Evolutionary conservation across 2,329 filamentous ascomycete genomes (phyloP).

Genomic region (Pseudogymnoascus verrucosus): DNA sequence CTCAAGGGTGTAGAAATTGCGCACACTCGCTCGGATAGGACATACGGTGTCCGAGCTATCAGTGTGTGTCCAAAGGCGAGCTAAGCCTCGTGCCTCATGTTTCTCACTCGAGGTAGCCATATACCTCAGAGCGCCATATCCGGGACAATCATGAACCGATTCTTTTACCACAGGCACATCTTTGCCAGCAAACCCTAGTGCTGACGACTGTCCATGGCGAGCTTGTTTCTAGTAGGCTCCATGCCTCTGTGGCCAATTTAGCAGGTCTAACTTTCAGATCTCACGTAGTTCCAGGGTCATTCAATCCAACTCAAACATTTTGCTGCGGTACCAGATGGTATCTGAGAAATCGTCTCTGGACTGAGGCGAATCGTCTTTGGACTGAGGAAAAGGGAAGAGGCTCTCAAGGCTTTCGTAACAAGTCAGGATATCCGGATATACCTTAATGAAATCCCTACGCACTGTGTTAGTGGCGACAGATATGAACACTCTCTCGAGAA

Average conservation of each 20-base stretch:
- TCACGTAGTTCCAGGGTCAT: neutral
- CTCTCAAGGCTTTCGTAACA: neutral
- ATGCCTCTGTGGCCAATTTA: neutral
- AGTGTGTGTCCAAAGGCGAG: neutral
- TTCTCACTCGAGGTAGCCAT: neutral
- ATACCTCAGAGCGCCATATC: neutral
- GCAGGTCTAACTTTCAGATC: neutral
- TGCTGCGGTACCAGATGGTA: neutral
- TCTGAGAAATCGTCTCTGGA: neutral
- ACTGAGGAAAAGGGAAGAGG: neutral
- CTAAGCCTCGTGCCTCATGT: neutral
- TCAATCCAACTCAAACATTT: neutral
- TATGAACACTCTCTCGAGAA: neutral
- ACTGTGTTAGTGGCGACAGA: neutral
- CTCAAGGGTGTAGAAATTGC: neutral
- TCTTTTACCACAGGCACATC: neutral
- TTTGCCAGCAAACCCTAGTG: neutral
- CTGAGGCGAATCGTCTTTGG: neutral
- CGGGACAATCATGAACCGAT: no score
- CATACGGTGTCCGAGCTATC: no score
- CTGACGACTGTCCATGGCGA: neutral
- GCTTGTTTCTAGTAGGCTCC: neutral
- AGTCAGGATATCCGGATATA: neutral
- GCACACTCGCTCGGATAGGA: neutral
- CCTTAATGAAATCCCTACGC: neutral